phyloP scores from a whole-genome alignment of 116 monocot genomes.

The Papilionanthe hybrid region DNA sequence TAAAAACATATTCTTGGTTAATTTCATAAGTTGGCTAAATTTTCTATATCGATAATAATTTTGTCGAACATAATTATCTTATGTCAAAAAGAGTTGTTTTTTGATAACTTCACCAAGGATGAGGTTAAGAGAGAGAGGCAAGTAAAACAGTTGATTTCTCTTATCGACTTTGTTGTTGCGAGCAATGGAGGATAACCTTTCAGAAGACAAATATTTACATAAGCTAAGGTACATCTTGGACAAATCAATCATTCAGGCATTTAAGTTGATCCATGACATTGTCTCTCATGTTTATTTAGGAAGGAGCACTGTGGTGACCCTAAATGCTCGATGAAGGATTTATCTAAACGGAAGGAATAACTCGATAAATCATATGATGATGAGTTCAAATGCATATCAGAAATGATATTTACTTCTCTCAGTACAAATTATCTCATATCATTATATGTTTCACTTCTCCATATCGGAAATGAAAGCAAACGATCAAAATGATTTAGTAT shows the following conservation, averaged over 20 bases:
- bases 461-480: too few species aligned
- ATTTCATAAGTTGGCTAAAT: not conserved
- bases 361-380: constrained; percentile 53
- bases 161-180: too few species aligned
- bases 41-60: not conserved
- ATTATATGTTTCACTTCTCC: too few species aligned
- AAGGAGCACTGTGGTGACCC: constrained; percentile 41
- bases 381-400: constrained; percentile 54
- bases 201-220: too few species aligned
- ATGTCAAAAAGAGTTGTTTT: constrained; percentile 13
- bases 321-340: constrained; percentile 45
- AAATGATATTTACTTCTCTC: constrained; percentile 42
- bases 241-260: too few species aligned
- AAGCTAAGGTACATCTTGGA: too few species aligned
- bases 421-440: too few species aligned
- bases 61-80: not conserved
- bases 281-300: constrained; percentile 33
- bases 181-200: too few species aligned
- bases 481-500: too few species aligned
- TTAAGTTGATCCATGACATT: too few species aligned
- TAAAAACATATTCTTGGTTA: too few species aligned
- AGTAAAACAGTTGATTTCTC: too few species aligned
- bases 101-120: constrained; percentile 10
- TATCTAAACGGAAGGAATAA: constrained; percentile 41
- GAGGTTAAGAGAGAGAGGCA: constrained; percentile 31